Evolutionary conservation across 2,329 filamentous ascomycete species (phyloP).

Genomic region (Aspergillus latus): DNA sequence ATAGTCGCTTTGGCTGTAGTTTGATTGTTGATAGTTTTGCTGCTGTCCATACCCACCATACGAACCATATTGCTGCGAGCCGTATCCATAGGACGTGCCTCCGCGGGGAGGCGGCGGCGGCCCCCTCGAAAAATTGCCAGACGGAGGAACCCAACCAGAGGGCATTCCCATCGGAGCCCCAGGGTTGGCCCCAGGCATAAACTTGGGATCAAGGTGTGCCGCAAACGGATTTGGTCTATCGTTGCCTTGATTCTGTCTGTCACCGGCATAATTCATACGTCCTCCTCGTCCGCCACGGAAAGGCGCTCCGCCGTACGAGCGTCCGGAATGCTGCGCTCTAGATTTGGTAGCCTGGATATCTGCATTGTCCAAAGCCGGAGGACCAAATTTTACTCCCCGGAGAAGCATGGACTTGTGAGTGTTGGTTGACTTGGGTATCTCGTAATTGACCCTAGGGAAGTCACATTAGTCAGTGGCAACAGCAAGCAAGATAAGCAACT

Average conservation of each 20-base stretch:
- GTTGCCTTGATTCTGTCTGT: slow-evolving; percentile 48
- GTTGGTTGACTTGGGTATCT: slow-evolving; percentile 70
- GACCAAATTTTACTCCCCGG: slow-evolving; percentile 72
- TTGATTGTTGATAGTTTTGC: slow-evolving; percentile 19
- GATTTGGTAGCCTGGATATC: slow-evolving; percentile 73
- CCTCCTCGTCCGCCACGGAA: slow-evolving; percentile 53
- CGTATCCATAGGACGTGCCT: slow-evolving; percentile 30
- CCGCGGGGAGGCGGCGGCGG: slow-evolving; percentile 43
- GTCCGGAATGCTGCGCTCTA: slow-evolving; percentile 65
- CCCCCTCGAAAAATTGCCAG: slow-evolving; percentile 35
- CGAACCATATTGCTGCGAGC: slow-evolving; percentile 14
- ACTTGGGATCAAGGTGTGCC: slow-evolving; percentile 48
- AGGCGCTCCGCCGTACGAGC: slow-evolving; percentile 68
- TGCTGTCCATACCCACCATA: slow-evolving; percentile 24
- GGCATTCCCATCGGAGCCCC: slow-evolving; percentile 33
- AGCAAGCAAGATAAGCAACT: slow-evolving; percentile 34
- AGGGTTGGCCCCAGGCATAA: slow-evolving; percentile 35
- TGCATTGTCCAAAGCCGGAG: slow-evolving; percentile 68
- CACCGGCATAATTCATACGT: slow-evolving; percentile 55
- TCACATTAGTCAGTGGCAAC: slow-evolving; percentile 15
- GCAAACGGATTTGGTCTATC: slow-evolving; percentile 47
- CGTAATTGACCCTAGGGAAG: slow-evolving; percentile 70
- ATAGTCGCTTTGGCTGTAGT: slow-evolving; percentile 23
- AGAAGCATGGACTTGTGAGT: slow-evolving; percentile 93
- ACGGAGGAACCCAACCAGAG: slow-evolving; percentile 37